Conservation (phyloP, 2,329 filamentous ascomycete species). For the Cadophora luteo-olivacea region DNA sequence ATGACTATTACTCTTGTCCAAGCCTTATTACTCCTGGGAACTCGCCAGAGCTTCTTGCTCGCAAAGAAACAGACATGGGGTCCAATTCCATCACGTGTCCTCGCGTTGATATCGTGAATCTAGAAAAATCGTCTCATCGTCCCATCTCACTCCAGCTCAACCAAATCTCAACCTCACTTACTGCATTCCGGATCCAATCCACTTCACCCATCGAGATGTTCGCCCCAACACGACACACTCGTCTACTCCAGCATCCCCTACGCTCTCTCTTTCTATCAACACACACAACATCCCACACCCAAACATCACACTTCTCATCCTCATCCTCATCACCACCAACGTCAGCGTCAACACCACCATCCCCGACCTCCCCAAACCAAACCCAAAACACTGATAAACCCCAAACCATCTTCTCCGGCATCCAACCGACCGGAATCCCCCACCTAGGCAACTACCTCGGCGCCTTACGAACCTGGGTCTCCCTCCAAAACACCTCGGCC, state of each 20-base stretch:
- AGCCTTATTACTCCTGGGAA: neutral
- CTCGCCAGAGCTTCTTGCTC: neutral
- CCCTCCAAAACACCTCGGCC: conserved; percentile 70
- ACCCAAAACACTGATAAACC: conserved; percentile 2
- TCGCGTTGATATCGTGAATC: conserved; percentile 31
- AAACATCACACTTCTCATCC: conserved; percentile 14
- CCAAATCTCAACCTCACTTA: neutral
- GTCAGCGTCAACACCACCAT: no score
- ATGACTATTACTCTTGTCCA: neutral
- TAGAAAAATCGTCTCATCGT: conserved; percentile 17
- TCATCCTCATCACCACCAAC: conserved; percentile 16
- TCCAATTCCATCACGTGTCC: conserved; percentile 31
- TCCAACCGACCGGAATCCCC: conserved; percentile 93
- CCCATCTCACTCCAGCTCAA: neutral
- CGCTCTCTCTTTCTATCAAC: conserved; percentile 19
- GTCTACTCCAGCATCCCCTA: conserved; percentile 18
- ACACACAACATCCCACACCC: neutral
- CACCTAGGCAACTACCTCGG: conserved; percentile 97
- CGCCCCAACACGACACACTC: conserved; percentile 12
- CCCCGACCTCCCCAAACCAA: no score
- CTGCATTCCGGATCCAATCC: neutral
- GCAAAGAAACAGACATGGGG: neutral
- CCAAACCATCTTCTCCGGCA: conserved; percentile 86
- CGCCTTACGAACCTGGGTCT: conserved; percentile 85
- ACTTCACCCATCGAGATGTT: conserved; percentile 13